Evolutionary conservation across 257 asterid genomes (phyloP), one percentile per base, ranked within the genome.

Genomic region (Paulownia fortunei): DNA sequence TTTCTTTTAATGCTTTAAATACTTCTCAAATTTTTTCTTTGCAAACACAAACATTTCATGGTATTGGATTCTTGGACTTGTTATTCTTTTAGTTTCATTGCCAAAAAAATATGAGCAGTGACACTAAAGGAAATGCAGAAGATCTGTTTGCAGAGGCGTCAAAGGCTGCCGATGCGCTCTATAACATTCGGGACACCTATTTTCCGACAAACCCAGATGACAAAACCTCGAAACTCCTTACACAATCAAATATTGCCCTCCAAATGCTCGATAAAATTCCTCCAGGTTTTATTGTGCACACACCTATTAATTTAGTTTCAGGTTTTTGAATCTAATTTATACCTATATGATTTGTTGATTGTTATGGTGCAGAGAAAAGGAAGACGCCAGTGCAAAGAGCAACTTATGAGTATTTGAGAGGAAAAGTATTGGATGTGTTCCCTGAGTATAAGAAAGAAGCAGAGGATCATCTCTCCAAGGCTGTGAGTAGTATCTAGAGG

Each of bases 401-500:
- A 5, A 83, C 78, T 44, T 89, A 88, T 47, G 98, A 95, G 88
- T 91, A 90, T 84, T 86, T 95, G 77, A 86, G 92, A 85, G 98
- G 99, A 16, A 92, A 91, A 72, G 81, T 92, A 13, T 73, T 92
- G 82, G 98, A 94, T 87, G 98, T 82, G 61, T 84, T 91, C 34
- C 91, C 97, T 2, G 93, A 90, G 11, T 91, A 90, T 63, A 91
- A 86, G 83, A 94, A 94, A 74, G 98, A 94, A 74, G 99, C 99
- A 2, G 99, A 92, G 84, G 97, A 92, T 82, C 99, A 91, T 90
- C 92, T 94, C 55, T 91, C 98, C 60, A 94, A 94, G 88, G 92
- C 99, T 77, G 99, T 91, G 73, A 87, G 97, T 87, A 30, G 18
- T 9, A 47, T 41, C 36, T 44, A n/a, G 42, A 44, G 30, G 52